Evolutionary conservation across 306 rosid genomes (phyloP).

Genomic region (Fragaria iinumae): DNA sequence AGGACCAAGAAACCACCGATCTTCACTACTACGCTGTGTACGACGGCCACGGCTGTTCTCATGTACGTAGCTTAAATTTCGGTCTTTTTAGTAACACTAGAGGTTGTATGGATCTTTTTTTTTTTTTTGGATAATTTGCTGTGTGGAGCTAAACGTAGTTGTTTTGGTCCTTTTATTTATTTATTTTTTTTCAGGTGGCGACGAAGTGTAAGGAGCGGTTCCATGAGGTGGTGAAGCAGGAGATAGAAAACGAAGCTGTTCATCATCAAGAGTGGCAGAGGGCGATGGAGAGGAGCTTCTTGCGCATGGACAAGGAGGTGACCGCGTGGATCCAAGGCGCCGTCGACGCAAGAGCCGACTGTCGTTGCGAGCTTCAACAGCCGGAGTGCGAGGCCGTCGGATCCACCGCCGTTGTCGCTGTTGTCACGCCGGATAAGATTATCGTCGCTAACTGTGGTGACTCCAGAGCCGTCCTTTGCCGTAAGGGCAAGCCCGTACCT

Average conservation of each 20-base stretch:
- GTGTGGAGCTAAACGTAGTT: neutral
- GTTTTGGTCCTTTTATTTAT: neutral
- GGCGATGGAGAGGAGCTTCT: slow-evolving; percentile 53
- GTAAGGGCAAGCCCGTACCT: slow-evolving; percentile 53
- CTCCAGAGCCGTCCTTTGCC: slow-evolving; percentile 64
- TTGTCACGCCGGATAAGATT: slow-evolving; percentile 49
- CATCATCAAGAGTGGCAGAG: slow-evolving; percentile 32
- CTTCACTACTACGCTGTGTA: slow-evolving; percentile 55
- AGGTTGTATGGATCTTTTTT: neutral
- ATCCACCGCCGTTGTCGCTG: slow-evolving; percentile 54
- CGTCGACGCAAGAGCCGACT: slow-evolving; percentile 19
- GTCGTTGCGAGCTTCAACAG: slow-evolving; percentile 54
- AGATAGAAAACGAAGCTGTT: slow-evolving; percentile 24
- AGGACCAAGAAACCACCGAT: neutral
- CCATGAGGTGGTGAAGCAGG: slow-evolving; percentile 57
- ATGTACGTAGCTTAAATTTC: slow-evolving; percentile 27
- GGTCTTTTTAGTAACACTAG: neutral
- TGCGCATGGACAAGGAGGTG: slow-evolving; percentile 55
- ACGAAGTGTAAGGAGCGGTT: slow-evolving; percentile 50
- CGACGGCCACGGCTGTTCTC: slow-evolving; percentile 82
- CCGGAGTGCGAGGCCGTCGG: slow-evolving; percentile 67
- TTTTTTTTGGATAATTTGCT: neutral
- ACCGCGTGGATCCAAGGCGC: slow-evolving; percentile 28
- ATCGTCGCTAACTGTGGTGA: slow-evolving; percentile 67
- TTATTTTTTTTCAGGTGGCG: slow-evolving; percentile 42